Evolutionary conservation across 2,329 filamentous ascomycete genomes (phyloP).

Genomic region (Nannizziopsis barbatae): DNA sequence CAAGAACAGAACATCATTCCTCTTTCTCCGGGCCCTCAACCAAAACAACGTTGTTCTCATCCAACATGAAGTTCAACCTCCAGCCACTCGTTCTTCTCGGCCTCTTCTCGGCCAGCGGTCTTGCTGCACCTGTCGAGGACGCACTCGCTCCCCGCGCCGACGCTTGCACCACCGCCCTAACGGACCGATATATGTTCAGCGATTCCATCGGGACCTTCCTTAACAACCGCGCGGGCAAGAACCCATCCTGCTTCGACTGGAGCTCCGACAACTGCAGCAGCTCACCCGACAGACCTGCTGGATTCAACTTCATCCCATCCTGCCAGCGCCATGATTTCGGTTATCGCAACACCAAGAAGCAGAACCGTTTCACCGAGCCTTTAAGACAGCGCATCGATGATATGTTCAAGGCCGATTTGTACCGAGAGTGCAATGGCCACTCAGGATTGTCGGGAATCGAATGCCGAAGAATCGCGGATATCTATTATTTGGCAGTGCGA

Average conservation of each 20-base stretch:
- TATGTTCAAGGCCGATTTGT: conserved; percentile 32
- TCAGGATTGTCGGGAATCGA: conserved; percentile 6
- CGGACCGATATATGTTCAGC: conserved; percentile 41
- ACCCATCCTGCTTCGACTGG: conserved; percentile 34
- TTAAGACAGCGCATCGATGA: conserved; percentile 39
- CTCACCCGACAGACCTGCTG: conserved; percentile 24
- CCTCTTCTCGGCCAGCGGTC: background rate
- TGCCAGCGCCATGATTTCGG: conserved; percentile 50
- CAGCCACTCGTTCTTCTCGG: conserved; percentile 7
- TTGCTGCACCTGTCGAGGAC: conserved; percentile 2
- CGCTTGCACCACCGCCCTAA: conserved; percentile 18
- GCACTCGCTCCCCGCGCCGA: background rate
- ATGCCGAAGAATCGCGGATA: conserved; percentile 10
- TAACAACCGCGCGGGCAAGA: conserved; percentile 28
- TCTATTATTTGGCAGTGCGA: conserved; percentile 13
- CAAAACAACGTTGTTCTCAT: background rate
- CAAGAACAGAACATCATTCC: background rate
- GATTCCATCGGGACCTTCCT: conserved; percentile 36
- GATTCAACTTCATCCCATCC: conserved; percentile 28
- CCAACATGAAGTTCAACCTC: conserved; percentile 12
- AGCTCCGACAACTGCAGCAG: conserved; percentile 27
- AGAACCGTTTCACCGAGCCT: conserved; percentile 38
- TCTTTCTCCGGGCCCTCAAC: background rate
- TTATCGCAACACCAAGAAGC: conserved; percentile 43
- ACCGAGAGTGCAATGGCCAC: conserved; percentile 10